Conservation (phyloP, 208 protist genomes). For the Spironucleus salmonicida region DNA sequence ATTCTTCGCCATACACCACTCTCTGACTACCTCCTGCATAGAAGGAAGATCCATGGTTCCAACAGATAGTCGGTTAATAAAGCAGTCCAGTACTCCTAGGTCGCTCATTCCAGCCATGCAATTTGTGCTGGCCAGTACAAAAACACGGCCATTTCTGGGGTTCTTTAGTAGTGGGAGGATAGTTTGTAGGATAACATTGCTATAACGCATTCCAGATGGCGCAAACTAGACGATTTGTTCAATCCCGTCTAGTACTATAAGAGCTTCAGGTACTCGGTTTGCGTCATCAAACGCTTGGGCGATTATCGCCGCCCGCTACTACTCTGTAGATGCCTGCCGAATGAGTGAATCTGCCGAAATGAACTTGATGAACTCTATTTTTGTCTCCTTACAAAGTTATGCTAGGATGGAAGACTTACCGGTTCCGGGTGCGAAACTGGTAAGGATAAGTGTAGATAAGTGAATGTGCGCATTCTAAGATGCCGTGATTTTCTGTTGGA, state of each 20-base stretch:
- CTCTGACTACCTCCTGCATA: no score
- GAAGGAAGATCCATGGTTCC: no score
- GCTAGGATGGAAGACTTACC: conserved; percentile 87
- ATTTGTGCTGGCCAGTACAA: no score
- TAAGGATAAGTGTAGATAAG: background rate
- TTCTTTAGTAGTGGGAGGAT: background rate
- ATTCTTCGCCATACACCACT: no score
- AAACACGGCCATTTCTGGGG: no score
- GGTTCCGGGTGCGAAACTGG: conserved; percentile 44
- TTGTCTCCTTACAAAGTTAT: conserved; percentile 58
- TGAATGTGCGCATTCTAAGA: background rate
- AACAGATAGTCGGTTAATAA: no score
- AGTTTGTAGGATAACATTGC: conserved; percentile 82
- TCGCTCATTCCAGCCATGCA: no score
- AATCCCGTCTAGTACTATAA: conserved; percentile 90
- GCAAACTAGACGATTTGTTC: conserved; percentile 80
- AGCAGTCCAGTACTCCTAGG: no score
- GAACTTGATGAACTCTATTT: conserved; percentile 87
- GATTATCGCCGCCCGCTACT: conserved; percentile 35
- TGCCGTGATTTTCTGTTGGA: background rate
- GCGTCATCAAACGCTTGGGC: conserved; percentile 84
- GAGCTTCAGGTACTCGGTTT: conserved; percentile 76
- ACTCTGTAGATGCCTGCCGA: conserved; percentile 53
- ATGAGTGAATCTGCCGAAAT: conserved; percentile 73
- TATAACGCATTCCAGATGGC: conserved; percentile 85